Evolutionary conservation across 352 stramenopile genomes (phyloP).

Genomic region (Globisporangium carolinianum): DNA sequence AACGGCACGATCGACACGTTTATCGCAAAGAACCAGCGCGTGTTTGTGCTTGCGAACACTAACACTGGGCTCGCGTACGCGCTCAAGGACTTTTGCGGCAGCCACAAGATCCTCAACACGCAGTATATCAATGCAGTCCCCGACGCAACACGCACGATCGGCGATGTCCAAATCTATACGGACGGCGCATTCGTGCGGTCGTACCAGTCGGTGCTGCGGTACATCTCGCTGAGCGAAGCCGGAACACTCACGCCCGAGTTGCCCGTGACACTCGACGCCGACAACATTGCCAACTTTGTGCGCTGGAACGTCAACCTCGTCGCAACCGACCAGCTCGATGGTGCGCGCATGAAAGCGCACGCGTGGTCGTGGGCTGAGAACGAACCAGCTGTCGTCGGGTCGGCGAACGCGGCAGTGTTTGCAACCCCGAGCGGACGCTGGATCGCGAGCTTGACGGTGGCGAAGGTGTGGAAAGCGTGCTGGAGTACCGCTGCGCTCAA

Average conservation of each 20-base stretch:
- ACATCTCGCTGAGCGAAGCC: slow-evolving; percentile 37
- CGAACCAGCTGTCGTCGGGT: slow-evolving; percentile 30
- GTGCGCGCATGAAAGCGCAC: slow-evolving; percentile 33
- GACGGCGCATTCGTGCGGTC: slow-evolving; percentile 23
- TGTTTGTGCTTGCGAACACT: slow-evolving; percentile 37
- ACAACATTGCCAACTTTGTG: slow-evolving; percentile 34
- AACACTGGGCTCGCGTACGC: slow-evolving; percentile 47
- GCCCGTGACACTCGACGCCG: slow-evolving; percentile 23
- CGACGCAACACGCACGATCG: slow-evolving; percentile 30
- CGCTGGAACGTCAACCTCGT: slow-evolving; percentile 50
- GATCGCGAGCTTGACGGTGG: slow-evolving; percentile 32
- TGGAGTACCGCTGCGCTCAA: slow-evolving; percentile 22
- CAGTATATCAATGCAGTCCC: slow-evolving; percentile 29
- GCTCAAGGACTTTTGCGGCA: slow-evolving; percentile 34
- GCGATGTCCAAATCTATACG: slow-evolving; percentile 19
- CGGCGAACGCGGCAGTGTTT: slow-evolving; percentile 23
- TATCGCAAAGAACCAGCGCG: slow-evolving; percentile 37
- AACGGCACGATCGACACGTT: slow-evolving; percentile 38
- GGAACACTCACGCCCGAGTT: slow-evolving; percentile 14
- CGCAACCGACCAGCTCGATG: slow-evolving; percentile 49
- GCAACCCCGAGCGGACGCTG: slow-evolving; percentile 41
- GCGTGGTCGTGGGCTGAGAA: slow-evolving; percentile 59
- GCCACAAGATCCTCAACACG: slow-evolving; percentile 34
- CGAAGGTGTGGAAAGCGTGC: slow-evolving; percentile 31
- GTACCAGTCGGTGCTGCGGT: slow-evolving; percentile 45